These are phyloP conservation scores for Sicyos baderoa DNA, from an alignment of 306 rosid genomes.

Conservation along the genomic window DNA sequence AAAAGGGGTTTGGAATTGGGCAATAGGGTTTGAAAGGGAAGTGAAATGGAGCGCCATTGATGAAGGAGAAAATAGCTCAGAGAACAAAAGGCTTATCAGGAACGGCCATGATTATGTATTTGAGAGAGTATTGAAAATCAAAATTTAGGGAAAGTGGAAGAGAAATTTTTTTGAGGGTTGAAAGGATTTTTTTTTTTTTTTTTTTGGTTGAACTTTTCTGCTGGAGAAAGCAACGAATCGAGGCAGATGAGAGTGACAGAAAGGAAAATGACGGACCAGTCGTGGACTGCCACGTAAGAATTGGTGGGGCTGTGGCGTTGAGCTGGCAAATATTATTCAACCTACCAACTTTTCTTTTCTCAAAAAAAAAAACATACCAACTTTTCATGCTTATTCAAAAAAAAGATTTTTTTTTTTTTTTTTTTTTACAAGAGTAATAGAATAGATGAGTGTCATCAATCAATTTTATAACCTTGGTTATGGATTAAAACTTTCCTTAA, in stretches of 20 bases:
- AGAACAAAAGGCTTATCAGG: not conserved
- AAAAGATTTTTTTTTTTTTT: no score
- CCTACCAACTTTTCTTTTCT: no score
- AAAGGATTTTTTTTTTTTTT: slow-evolving; percentile 21
- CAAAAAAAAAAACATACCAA: no score
- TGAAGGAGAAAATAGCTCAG: slow-evolving; percentile 15
- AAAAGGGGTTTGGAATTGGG: not conserved
- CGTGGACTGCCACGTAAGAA: slow-evolving; percentile 29
- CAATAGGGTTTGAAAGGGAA: slow-evolving; percentile 21
- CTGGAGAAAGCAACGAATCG: slow-evolving; percentile 52
- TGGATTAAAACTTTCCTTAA: no score
- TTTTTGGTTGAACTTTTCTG: slow-evolving; percentile 25
- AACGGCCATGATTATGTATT: slow-evolving; percentile 2
- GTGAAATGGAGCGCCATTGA: slow-evolving; percentile 25
- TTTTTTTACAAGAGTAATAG: no score
- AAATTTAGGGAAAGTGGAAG: slow-evolving; percentile 28
- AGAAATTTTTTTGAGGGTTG: slow-evolving; percentile 14
- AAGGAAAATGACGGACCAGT: slow-evolving; percentile 18
- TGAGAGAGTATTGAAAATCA: no score
- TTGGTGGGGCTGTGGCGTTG: not conserved
- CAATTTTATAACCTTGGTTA: no score
- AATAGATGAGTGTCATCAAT: no score
- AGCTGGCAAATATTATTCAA: no score
- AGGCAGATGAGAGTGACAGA: slow-evolving; percentile 15
- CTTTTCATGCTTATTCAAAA: no score